Evolutionary conservation across 192 early-diverging fungal species (phyloP), one percentile per base, ranked within the genome.

Genomic region (Entophlyctis luteolus): DNA sequence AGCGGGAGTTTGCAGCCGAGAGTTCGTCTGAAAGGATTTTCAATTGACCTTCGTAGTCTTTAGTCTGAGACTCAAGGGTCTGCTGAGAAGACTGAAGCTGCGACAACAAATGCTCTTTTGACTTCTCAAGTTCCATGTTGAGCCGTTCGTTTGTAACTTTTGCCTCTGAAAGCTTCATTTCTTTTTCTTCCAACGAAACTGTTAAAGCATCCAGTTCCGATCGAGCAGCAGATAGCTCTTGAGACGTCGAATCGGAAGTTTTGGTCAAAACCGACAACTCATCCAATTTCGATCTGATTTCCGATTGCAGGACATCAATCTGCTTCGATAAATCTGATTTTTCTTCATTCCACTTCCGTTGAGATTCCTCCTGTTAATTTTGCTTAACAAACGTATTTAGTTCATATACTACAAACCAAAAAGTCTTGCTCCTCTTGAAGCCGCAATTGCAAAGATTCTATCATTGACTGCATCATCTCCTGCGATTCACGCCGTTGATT

Each of bases 381-480:
- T 12, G n/a, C 8, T 12, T 42, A n/a, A 42, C 8, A 12, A 42
- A 42, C 10, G n/a, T 42, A 12, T 42, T 42, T 42, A 42, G n/a
- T 12, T n/a, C 8, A 8, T 12, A 42, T 42, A 12, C n/a, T 42
- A 42, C 39, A 42, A 42, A 42, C 63, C 48, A 66, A 22, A 22
- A 66, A 37, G 10, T 66, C 63, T 39, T 66, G 63, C 36, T 66
- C 63, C 28, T 66, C 63, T 25, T 66, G 63, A 2, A 66, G 33
- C 8, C 63, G 63, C 10, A 66, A 18, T 34, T 52, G 48, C 5
- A 66, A 29, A 38, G 32, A 36, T 28, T 66, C 49, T 54, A 66
- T 66, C 63, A 66, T 66, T 25, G 63, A 66, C 31, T 66, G 63
- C 63, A 66, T 66, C 1, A 52, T 52, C 27, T 66, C 63, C 5